Base-by-base conservation (phyloP, 2,329 filamentous ascomycete genomes). In the Aspergillus ibericus region DNA sequence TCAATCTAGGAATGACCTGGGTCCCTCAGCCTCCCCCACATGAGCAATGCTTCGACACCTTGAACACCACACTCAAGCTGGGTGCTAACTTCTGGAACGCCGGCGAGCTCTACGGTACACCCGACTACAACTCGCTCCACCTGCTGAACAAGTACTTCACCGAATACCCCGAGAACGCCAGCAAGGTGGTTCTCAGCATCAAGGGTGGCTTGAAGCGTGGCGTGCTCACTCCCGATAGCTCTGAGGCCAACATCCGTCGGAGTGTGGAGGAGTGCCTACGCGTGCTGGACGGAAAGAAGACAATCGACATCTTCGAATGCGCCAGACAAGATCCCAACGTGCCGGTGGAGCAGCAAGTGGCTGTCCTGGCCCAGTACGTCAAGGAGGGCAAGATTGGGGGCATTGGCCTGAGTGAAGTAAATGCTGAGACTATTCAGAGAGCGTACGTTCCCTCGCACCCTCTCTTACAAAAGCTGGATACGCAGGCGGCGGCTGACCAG, bases 41-140 rank as follows among this genome's bases (percentile, higher is more conserved):
- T 6, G 68, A 69, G 18, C 66, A 70, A 44, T 71, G 67, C 55
- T 80, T 87, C 61, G 80, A 80, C 44, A 81, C 83, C 10, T 78
- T 89, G 73, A 82, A 82, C 63, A 78, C 82, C 16, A 77, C 85
- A 5, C 70, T 87, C 22, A 72, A 75, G 22, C 66, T 73, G 1
- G 78, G 80, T 32, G 75, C 78, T 53, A 79, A 80, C 59, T 77
- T 81, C 66, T 89, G 86, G 85, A 88, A 88, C 65, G 85, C 79
- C 36, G 86, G 81, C 61, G 85, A 88, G 68, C 82, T 89, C 68
- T 90, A 90, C 74, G 87, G 87, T 38, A 80, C 72, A 0, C 70
- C 82, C 1, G 77, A 83, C 18, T 80, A 80, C 66, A 87, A 88
- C 75, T 85, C 81, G 1, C 72, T 88, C 66, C 81, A 83, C 32